Evolutionary conservation across 2,329 filamentous ascomycete genomes (phyloP), one percentile per base, ranked within the genome.

Genomic region (Diaporthe sp.): DNA sequence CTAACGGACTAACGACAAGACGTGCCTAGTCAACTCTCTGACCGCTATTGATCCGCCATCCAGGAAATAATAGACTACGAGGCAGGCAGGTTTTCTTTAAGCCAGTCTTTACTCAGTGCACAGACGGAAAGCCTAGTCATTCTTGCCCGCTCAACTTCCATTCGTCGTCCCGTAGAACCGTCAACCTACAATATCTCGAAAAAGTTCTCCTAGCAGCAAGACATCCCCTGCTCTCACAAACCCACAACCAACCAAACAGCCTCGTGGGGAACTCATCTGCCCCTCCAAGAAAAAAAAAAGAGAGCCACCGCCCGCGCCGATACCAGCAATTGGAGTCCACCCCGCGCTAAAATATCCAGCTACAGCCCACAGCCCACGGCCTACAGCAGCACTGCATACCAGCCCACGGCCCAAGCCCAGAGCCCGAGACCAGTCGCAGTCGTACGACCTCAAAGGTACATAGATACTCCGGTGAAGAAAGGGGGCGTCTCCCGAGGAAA

Each of bases 311-410:
- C 25, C 45, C 47, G 50, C 45, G 57, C 73, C 40, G 52, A 45
- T 33, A 57, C 22, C 50, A 61, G 38, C 30, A 25, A 58, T 76
- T 60, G 54, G 58, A 69, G 64, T 68, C 47, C n/a, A 60, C 74
- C 74, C 74, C 74, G 61, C 74, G 74, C 74, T 76, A 74, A 74
- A 60, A 42, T 47, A 69, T 64, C 45, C 72, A 74, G 54, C 66
- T 45, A 28, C 64, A n/a, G 42, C 42, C 52, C 25, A 52, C 30
- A 64, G 60, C 42, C 45, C 25, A 38, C 28, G 12, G 52, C 40
- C 30, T 64, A 42, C 58, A 57, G 40, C 35, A 64, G 45, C 45
- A 66, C 42, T 50, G 50, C 71, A 42, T 55, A 73, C 33, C 71
- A 73, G 52, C 45, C 54, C 54, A 52, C 54, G 52, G 71, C 40